Base-by-base conservation (phyloP, 768 basidiomycete genomes). In the Rhodotorula toruloides region DNA sequence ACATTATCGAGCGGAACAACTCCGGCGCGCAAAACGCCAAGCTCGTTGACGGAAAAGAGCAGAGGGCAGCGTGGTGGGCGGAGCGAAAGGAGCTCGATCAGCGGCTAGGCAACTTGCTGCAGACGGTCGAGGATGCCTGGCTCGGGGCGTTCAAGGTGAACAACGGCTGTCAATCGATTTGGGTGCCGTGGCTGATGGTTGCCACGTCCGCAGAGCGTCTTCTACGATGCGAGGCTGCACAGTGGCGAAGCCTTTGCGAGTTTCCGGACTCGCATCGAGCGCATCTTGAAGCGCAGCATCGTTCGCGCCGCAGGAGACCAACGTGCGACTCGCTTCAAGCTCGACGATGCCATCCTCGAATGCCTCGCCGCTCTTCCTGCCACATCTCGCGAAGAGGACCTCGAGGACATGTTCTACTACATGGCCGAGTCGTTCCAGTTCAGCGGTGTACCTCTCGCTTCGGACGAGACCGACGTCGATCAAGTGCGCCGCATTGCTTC, bases 71-170 rank as follows among this genome's bases (percentile, higher is more conserved):
- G 3, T 98, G 96, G 96, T 99, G 96, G 96, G 85, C 84, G 42
- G 83, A 86, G 58, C 82, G 96, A 6, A 78, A 80, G 31, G 83
- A 81, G 29, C 81, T 98, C n/a, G 92, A 98, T 74, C 80, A 80
- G 53, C 83, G 91, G 31, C 76, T 99, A 74, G 81, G 84, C 62
- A 84, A 84, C 37, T 77, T 99, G 11, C 76, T 96, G 40, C 84
- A 85, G 69, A 90, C 87, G 69, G 86, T 99, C 49, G 96, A 98
- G 76, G 92, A 89, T 72, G 91, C 89, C 74, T 98, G 96, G 96
- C 81, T 99, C 5, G 94, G 96, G 2, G 91, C 88, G 29, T 97
- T 96, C 84, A 98, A 97, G 85, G 93, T 92, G 55, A 40, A 81
- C 16, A 34, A 34, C n/a, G 8, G 1, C 12, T 10, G 1, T 54